Evolutionary conservation across 2,329 filamentous ascomycete species (phyloP), one percentile per base, ranked within the genome.

Genomic region (Aspergillus ochraceus): DNA sequence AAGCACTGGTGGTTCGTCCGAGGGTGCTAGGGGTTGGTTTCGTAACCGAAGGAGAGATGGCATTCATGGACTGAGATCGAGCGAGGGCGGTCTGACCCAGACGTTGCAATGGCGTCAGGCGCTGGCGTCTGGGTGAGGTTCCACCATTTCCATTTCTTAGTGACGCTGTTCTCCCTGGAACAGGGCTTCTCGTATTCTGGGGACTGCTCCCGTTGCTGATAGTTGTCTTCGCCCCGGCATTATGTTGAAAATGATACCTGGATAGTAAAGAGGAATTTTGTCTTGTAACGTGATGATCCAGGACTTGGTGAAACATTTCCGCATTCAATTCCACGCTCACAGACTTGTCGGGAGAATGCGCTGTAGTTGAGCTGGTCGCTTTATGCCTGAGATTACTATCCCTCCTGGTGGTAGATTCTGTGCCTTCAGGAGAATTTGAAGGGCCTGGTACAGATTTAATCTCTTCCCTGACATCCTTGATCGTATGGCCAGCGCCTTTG

Each of bases 81-180:
- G 64, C 72, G 52, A 76, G 70, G 20, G 77, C 77, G 36, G 63
- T 70, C n/a, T 75, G 73, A 6, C 76, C 74, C 52, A 80, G 63
- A 22, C 78, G 71, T 59, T 79, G 75, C 50, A 80, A 64, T 8
- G 78, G 76, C 0, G 77, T 80, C 52, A 77, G 36, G 57, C 58
- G 55, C 39, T 64, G 32, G 54, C 42, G 24, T 20, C 57, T 46
- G 49, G 64, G 24, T 19, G 56, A 42, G 5, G 57, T 54, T 12
- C 55, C 20, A 6, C 45, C 29, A 6, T 45, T 45, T 12, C 57
- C 46, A 29, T 47, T 42, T 42, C 36, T 17, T 5, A 42, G 4
- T 11, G 19, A 22, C 8, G 45, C 45, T 47, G 45, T 12, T 55
- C 36, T 24, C 17, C 9, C 39, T 36, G 17, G 3, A 50, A 52